phyloP scores from a whole-genome alignment of 2,329 filamentous ascomycete species.

The Arthrobotrys entomopaga region DNA sequence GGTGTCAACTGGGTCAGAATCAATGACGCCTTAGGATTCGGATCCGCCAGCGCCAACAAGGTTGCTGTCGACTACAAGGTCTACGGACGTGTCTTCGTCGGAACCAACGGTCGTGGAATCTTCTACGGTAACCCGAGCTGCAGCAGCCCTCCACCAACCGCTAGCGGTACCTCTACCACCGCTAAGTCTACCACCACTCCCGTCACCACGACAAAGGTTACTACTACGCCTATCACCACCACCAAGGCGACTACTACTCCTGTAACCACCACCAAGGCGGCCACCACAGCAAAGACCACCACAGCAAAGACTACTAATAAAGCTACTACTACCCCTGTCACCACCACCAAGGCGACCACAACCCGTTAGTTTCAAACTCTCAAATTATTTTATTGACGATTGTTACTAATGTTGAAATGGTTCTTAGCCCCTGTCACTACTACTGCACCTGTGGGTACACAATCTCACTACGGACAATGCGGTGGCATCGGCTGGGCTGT shows the following conservation, averaged over 20 bases:
- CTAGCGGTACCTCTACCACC: conserved; percentile 29
- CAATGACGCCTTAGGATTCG: conserved; percentile 56
- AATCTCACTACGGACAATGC: conserved; percentile 47
- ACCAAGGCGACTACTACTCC: conserved; percentile 21
- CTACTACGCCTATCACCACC: conserved; percentile 24
- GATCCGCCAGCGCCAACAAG: conserved; percentile 55
- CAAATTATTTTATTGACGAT: not conserved
- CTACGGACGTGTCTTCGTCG: conserved; percentile 56
- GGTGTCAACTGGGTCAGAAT: conserved; percentile 56
- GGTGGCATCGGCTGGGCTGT: conserved; percentile 51
- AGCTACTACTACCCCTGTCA: not conserved
- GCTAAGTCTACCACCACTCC: conserved; percentile 20
- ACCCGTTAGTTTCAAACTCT: conserved; percentile 3
- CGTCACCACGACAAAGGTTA: conserved; percentile 30
- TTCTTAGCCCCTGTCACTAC: conserved; percentile 26
- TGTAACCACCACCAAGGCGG: conserved; percentile 3
- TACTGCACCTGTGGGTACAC: conserved; percentile 15
- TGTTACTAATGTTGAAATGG: conserved; percentile 1
- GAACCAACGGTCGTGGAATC: conserved; percentile 57
- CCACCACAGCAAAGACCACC: conserved; percentile 22
- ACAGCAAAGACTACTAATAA: not conserved
- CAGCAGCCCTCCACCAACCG: conserved; percentile 41
- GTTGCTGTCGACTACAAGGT: conserved; percentile 56
- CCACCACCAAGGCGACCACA: conserved; percentile 1
- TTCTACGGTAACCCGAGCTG: conserved; percentile 55